phyloP scores from a whole-genome alignment of 2,329 filamentous ascomycete species.

The Pseudofabraea citricarpa region DNA sequence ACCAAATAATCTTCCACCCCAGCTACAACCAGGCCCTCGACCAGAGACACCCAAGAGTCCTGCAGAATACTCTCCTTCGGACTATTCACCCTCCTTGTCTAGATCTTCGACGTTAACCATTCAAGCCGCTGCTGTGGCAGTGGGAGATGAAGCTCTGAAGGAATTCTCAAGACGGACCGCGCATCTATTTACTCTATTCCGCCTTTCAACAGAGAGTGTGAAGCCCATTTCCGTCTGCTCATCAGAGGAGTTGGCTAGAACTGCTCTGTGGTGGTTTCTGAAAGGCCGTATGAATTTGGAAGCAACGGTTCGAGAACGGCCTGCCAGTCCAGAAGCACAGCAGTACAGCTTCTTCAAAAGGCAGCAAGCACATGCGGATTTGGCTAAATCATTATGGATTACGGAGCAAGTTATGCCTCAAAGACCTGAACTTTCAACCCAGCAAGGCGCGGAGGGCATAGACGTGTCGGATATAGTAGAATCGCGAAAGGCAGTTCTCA shows the following conservation, averaged over 20 bases:
- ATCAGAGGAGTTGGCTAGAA: conserved; percentile 64
- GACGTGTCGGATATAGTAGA: conserved; percentile 41
- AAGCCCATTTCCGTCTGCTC: conserved; percentile 60
- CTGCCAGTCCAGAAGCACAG: conserved; percentile 47
- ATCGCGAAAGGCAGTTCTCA: conserved; percentile 49
- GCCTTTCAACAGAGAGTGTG: conserved; percentile 69
- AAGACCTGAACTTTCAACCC: conserved; percentile 12
- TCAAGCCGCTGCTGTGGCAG: conserved; percentile 18
- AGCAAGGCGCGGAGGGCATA: conserved; percentile 5
- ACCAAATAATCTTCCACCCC: conserved; percentile 7
- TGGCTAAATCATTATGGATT: conserved; percentile 87
- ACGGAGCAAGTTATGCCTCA: conserved; percentile 41
- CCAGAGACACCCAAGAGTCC: background rate
- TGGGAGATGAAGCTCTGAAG: conserved; percentile 56
- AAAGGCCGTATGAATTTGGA: conserved; percentile 76
- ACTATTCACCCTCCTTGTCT: background rate
- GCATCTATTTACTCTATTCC: conserved; percentile 72
- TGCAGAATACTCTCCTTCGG: background rate
- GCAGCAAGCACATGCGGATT: conserved; percentile 78
- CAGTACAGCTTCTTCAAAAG: conserved; percentile 49
- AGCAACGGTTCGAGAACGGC: conserved; percentile 59
- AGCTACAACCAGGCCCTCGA: conserved; percentile 10
- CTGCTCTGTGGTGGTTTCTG: conserved; percentile 85
- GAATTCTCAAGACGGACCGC: conserved; percentile 67
- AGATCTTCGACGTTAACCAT: conserved; percentile 16